Conservation (phyloP, 176 grass and related monocot genomes). For the Cenchrus purpureus region DNA sequence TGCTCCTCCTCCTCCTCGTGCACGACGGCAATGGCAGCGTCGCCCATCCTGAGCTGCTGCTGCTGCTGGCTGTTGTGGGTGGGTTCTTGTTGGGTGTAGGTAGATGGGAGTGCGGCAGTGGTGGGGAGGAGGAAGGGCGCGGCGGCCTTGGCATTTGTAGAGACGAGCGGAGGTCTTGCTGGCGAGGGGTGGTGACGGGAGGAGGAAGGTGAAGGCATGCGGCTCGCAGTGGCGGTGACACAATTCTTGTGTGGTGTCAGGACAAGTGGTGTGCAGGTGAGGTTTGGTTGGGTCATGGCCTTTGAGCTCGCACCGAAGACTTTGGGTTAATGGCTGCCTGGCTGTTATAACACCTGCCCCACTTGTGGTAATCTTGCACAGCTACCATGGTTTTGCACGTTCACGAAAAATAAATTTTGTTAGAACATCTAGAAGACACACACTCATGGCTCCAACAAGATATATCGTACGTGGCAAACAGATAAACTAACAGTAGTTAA, state of each 20-base stretch:
- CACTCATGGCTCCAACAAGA: too few relatives aligned
- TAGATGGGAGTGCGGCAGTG: not conserved
- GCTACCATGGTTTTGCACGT: too few relatives aligned
- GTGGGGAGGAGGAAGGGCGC: not conserved
- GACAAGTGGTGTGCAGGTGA: constrained; percentile 49
- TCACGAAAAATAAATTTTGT: too few relatives aligned
- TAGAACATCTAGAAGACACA: too few relatives aligned
- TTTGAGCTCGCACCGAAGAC: constrained; percentile 30
- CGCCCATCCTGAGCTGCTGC: constrained; percentile 40
- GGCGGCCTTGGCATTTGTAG: constrained; percentile 45
- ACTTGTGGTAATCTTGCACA: too few relatives aligned
- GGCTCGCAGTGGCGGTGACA: not conserved
- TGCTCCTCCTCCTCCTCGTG: constrained; percentile 55
- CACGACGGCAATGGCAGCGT: constrained; percentile 17
- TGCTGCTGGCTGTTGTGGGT: not conserved
- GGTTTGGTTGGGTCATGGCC: constrained; percentile 57
- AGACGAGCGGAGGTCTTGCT: constrained; percentile 12
- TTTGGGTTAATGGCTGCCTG: not conserved
- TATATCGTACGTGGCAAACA: too few relatives aligned
- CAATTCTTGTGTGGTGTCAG: constrained; percentile 51
- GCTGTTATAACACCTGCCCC: not conserved
- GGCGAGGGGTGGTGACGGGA: not conserved
- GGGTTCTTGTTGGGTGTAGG: not conserved
- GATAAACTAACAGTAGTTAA: too few relatives aligned
- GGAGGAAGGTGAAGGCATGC: constrained; percentile 8